Evolutionary conservation across 805 yeast species (phyloP).

Genomic region (Candida coquimbonensis): DNA sequence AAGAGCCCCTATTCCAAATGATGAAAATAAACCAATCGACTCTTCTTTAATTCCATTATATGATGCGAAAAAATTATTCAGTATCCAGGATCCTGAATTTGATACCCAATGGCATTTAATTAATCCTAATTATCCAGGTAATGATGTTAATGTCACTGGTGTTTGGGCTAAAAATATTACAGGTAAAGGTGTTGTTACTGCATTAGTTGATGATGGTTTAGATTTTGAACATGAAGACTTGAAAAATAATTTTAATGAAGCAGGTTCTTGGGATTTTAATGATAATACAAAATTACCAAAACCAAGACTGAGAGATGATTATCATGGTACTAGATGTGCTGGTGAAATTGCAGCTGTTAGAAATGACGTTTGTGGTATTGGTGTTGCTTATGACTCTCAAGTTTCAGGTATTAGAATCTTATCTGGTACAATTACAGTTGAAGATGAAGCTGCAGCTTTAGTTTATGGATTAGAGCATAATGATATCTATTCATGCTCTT

Average conservation of each 20-base stretch:
- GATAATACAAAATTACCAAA: constrained; percentile 67
- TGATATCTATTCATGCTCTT: constrained; percentile 93
- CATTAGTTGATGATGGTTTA: constrained; percentile 90
- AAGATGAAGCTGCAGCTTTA: constrained; percentile 88
- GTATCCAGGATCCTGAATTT: constrained; percentile 80
- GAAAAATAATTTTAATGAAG: constrained; percentile 54
- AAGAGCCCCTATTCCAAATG: constrained; percentile 49
- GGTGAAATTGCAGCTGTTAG: constrained; percentile 88
- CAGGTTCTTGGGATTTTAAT: constrained; percentile 94
- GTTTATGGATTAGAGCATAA: constrained; percentile 73
- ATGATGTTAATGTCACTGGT: constrained; percentile 81
- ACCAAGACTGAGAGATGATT: constrained; percentile 76
- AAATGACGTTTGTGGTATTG: constrained; percentile 89
- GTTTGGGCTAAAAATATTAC: constrained; percentile 79
- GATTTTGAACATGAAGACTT: constrained; percentile 78
- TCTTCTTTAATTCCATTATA: constrained; percentile 42
- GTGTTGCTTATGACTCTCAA: constrained; percentile 84
- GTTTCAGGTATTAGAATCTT: constrained; percentile 89
- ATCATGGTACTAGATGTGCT: constrained; percentile 96
- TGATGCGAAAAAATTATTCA: constrained; percentile 44
- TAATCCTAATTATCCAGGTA: constrained; percentile 64
- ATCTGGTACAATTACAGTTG: constrained; percentile 71
- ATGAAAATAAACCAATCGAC: constrained; percentile 32
- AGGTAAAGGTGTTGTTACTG: constrained; percentile 78
- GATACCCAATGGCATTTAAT: constrained; percentile 86